These are phyloP conservation scores for Paramicrosporidium saccamoebae DNA, from an alignment of 371 early-diverging fungal species.

Conservation along the genomic window DNA sequence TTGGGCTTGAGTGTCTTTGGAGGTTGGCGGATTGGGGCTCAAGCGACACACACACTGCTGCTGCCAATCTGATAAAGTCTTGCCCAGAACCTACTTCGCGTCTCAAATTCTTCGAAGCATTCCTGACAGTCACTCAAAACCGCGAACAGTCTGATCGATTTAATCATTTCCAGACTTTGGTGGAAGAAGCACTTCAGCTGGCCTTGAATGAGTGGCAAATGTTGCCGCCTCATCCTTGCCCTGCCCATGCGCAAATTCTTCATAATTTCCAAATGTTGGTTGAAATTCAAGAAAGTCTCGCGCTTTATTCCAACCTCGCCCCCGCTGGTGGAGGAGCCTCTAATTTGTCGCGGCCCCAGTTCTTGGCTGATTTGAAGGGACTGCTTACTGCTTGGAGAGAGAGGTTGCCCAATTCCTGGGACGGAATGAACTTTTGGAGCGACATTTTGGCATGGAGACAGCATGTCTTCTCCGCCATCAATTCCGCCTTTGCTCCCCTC, in stretches of 20 bases:
- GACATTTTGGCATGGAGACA: slow-evolving; percentile 90
- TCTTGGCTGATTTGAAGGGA: slow-evolving; percentile 51
- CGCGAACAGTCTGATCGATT: slow-evolving; percentile 19
- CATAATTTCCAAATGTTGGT: slow-evolving; percentile 78
- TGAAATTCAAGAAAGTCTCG: slow-evolving; percentile 64
- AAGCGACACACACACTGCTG: slow-evolving; percentile 4
- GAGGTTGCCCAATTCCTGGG: slow-evolving; percentile 80
- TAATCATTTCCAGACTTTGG: slow-evolving; percentile 33
- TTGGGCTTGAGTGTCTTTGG: slow-evolving; percentile 67
- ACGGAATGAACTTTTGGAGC: slow-evolving; percentile 89
- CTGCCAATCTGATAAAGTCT: slow-evolving; percentile 14
- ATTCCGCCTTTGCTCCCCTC: slow-evolving; percentile 58
- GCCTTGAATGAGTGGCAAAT: slow-evolving; percentile 50
- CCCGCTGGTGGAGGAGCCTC: slow-evolving; percentile 27
- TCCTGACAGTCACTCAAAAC: slow-evolving; percentile 26
- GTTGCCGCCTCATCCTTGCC: slow-evolving; percentile 40
- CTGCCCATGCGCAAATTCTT: slow-evolving; percentile 47
- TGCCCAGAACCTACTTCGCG: slow-evolving; percentile 21
- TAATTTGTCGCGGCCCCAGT: no score
- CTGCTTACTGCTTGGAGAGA: slow-evolving; percentile 85
- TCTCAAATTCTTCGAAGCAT: slow-evolving; percentile 51
- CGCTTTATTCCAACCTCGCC: slow-evolving; percentile 42
- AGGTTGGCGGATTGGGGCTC: slow-evolving; percentile 55
- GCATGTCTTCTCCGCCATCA: slow-evolving; percentile 79
- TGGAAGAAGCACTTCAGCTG: slow-evolving; percentile 58